Evolutionary conservation across 768 basidiomycete genomes (phyloP).

Genomic region (Russula sp.): DNA sequence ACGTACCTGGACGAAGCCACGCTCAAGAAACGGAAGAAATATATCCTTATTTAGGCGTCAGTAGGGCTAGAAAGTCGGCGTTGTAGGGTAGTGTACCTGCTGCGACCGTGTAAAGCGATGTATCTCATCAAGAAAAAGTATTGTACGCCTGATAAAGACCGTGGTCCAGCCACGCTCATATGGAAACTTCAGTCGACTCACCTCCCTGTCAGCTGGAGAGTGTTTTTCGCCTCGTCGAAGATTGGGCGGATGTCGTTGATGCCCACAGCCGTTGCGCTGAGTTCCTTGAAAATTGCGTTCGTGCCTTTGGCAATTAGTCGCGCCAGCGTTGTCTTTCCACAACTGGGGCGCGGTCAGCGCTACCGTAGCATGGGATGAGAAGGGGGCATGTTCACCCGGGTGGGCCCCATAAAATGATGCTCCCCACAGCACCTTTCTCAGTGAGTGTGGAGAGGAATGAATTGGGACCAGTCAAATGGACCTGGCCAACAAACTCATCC

Average conservation of each 20-base stretch:
- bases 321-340: constrained; percentile 73
- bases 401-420: constrained; percentile 69
- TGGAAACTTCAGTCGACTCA: constrained; percentile 22
- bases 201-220: constrained; percentile 60
- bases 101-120: constrained; percentile 72
- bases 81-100: constrained; percentile 36
- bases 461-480: constrained; percentile 49
- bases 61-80: constrained; percentile 1
- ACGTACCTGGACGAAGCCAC: constrained; percentile 59
- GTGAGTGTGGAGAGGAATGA: constrained; percentile 51
- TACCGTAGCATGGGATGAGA: not conserved
- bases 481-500: constrained; percentile 70
- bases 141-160: constrained; percentile 44
- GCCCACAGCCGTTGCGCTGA: constrained; percentile 66
- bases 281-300: constrained; percentile 61
- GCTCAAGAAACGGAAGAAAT: constrained; percentile 78
- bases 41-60: constrained; percentile 46
- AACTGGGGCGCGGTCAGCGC: constrained; percentile 30
- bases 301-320: constrained; percentile 58
- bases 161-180: not conserved
- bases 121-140: constrained; percentile 79
- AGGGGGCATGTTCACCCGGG: constrained; percentile 43
- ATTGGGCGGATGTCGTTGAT: constrained; percentile 65
- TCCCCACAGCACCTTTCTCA: constrained; percentile 43
- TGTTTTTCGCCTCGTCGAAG: constrained; percentile 68